Evolutionary conservation across 345 rosid species (phyloP), one percentile per base, ranked within the genome.

Genomic region (Moringa oleifera): DNA sequence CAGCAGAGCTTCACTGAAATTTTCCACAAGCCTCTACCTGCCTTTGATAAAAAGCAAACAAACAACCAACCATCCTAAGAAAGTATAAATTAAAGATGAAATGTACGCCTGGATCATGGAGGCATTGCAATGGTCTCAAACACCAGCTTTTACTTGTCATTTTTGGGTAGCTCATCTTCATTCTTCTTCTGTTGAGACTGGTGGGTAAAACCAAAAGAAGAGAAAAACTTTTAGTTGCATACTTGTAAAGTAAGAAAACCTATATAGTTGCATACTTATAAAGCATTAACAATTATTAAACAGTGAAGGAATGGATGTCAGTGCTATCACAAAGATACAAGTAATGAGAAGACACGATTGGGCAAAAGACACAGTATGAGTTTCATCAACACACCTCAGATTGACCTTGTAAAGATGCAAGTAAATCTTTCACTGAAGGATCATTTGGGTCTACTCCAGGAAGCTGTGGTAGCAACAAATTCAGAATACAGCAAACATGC

Each of bases 391-490:
- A 6, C 59, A 89, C 96, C 87, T 89, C 87, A 59, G 85, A 70
- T 56, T 84, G 87, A 51, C 77, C 74, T 66, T 75, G 84, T 70
- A 89, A 69, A 65, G 93, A 84, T 19, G 87, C 89, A 55, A 86
- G 84, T 71, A 89, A 74, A 51, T 80, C 91, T 66, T 81, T 79
- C 31, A 89, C 86, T 18, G 85, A 75, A 59, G 89, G 93, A 71
- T 89, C 89, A 65, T 89, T 83, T 23, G 89, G 86, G 73, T 89
- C 91, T 71, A 89, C 91, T 63, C 96, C 91, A 47, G 93, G 96
- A 77, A 89, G 93, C 96, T 89, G 84, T 47, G 45, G 51, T 51
- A 63, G 51, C 20, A 45, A 53, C 31, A 56, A 20, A 0, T 17
- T 65, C 33, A 59, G 47, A 21, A 59, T 18, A 3, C 51, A 28